phyloP scores from a whole-genome alignment of 352 stramenopile genomes.

The Hyaloperonospora arabidopsidis region DNA sequence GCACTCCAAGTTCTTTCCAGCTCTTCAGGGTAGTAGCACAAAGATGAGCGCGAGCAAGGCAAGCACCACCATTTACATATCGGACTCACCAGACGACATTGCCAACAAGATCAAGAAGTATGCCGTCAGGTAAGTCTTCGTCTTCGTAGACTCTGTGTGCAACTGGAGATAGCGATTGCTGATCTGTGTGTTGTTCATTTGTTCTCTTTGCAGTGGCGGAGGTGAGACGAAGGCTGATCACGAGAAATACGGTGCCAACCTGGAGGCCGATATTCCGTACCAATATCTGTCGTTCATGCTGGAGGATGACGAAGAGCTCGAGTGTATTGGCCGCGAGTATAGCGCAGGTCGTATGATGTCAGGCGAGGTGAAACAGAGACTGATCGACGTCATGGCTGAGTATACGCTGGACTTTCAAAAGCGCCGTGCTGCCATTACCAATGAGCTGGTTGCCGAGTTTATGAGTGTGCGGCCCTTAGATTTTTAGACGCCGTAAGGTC shows the following conservation, averaged over 20 bases:
- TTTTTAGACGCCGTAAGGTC: slow-evolving; percentile 61
- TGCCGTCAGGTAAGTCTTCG: slow-evolving; percentile 54
- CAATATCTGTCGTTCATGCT: slow-evolving; percentile 99
- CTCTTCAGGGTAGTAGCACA: slow-evolving; percentile 92
- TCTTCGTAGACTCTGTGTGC: neutral
- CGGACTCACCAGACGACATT: slow-evolving; percentile 96
- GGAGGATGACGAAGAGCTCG: slow-evolving; percentile 97
- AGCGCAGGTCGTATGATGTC: slow-evolving; percentile 93
- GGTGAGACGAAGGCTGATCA: slow-evolving; percentile 98
- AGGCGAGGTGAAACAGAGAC: slow-evolving; percentile 95
- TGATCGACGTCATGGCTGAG: slow-evolving; percentile 90
- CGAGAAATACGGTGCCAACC: slow-evolving; percentile 95
- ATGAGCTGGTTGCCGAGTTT: slow-evolving; percentile 94
- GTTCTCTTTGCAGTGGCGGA: slow-evolving; percentile 83
- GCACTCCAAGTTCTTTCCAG: slow-evolving; percentile 99
- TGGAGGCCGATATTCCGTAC: slow-evolving; percentile 97
- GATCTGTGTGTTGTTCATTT: slow-evolving; percentile 59
- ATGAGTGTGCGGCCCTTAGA: slow-evolving; percentile 91
- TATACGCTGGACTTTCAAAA: slow-evolving; percentile 94
- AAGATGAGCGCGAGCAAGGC: slow-evolving; percentile 98
- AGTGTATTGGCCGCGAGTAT: slow-evolving; percentile 92
- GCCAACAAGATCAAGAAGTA: slow-evolving; percentile 87
- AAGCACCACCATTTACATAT: slow-evolving; percentile 98
- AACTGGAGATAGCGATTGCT: slow-evolving; percentile 12
- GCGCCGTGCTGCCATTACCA: slow-evolving; percentile 87